Conservation (phyloP, 768 basidiomycete species). For the Leucosporidium scottii region DNA sequence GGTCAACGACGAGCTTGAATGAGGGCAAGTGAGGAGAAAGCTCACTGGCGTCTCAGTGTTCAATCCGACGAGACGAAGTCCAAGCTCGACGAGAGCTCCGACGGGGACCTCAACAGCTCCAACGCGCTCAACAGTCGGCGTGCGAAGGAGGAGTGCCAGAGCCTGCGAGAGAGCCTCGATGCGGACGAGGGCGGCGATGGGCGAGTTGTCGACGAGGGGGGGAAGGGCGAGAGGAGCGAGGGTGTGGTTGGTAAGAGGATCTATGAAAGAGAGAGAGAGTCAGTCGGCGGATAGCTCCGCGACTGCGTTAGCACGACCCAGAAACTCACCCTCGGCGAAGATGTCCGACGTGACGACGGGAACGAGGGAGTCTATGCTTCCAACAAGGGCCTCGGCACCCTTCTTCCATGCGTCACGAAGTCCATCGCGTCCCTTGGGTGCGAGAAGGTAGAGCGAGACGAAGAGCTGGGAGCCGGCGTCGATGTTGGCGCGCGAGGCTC, state of each 20-base stretch:
- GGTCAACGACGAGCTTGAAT: neutral
- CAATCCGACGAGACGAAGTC: conserved; percentile 7
- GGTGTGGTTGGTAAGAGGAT: conserved; percentile 20
- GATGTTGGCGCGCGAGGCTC: neutral
- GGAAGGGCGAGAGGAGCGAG: conserved; percentile 26
- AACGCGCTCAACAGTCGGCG: conserved; percentile 22
- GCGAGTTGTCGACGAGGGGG: neutral
- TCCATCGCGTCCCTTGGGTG: conserved; percentile 28
- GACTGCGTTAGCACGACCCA: neutral
- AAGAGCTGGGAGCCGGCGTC: conserved; percentile 23
- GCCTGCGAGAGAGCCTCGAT: conserved; percentile 18
- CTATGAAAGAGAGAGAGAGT: neutral
- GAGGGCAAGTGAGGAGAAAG: neutral
- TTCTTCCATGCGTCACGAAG: conserved; percentile 30
- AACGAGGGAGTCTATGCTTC: conserved; percentile 10
- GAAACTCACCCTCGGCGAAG: conserved; percentile 24
- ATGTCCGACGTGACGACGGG: conserved; percentile 5
- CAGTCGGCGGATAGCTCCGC: neutral
- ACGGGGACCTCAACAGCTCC: conserved; percentile 24
- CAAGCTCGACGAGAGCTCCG: conserved; percentile 26
- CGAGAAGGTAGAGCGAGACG: conserved; percentile 27
- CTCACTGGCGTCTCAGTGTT: conserved; percentile 17
- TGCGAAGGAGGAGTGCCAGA: conserved; percentile 18
- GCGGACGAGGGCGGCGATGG: conserved; percentile 11
- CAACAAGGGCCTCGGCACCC: conserved; percentile 24